A percentile compares a stretch with the other conserved stretches of the same genome.
phyloP scores from a whole-genome alignment of 2,329 filamentous ascomycete species.

The Colletotrichum aenigma region DNA sequence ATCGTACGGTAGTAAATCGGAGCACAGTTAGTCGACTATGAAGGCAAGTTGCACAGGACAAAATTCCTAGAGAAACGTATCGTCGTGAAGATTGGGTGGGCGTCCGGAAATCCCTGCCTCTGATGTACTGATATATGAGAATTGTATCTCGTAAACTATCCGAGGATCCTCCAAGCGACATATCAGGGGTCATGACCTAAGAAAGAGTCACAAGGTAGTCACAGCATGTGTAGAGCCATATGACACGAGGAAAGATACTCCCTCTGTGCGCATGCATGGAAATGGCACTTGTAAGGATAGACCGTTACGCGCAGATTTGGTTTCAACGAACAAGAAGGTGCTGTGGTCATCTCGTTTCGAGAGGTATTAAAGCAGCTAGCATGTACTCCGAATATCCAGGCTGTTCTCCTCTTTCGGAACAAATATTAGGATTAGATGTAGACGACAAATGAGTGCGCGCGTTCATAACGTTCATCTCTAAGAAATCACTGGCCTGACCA shows the following conservation, averaged over 20 bases:
- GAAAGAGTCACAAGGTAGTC: neutral
- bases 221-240: fast-evolving
- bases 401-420: neutral
- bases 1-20: too few species aligned
- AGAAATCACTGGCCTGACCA: fast-evolving
- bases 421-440: neutral
- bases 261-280: neutral
- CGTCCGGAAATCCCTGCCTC: neutral
- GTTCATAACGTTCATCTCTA: neutral
- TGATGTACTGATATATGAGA: neutral
- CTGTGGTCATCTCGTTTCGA: fast-evolving
- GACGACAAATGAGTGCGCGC: neutral
- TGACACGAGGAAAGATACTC: neutral
- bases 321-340: too few species aligned
- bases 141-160: too few species aligned
- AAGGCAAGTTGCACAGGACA: too few species aligned
- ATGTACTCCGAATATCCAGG: neutral
- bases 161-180: too few species aligned
- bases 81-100: too few species aligned
- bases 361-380: neutral
- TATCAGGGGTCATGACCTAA: too few species aligned
- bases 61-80: too few species aligned
- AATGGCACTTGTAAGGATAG: too few species aligned
- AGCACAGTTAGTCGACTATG: too few species aligned
- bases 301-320: too few species aligned